phyloP scores from a whole-genome alignment of 2,329 filamentous ascomycete genomes.

The Myotisia sp. region DNA sequence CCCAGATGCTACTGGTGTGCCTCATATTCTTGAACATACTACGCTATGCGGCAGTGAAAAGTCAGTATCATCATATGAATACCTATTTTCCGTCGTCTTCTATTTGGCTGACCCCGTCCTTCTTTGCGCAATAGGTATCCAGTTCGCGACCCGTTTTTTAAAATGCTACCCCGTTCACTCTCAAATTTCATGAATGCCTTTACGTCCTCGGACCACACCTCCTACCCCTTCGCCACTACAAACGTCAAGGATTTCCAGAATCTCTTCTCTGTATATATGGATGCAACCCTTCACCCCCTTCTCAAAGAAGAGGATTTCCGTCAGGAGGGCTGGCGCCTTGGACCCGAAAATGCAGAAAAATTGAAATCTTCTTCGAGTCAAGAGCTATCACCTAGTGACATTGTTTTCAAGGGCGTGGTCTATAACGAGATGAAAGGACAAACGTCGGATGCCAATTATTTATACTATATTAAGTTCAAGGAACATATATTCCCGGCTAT shows the following conservation, averaged over 20 bases:
- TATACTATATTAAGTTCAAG: slow-evolving; percentile 91
- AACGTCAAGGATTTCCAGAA: slow-evolving; percentile 93
- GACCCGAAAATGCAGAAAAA: slow-evolving; percentile 65
- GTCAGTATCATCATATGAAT: slow-evolving; percentile 36
- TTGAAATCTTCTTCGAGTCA: slow-evolving; percentile 25
- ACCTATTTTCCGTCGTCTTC: neutral
- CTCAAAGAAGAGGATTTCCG: slow-evolving; percentile 84
- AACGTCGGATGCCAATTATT: slow-evolving; percentile 91
- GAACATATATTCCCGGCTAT: slow-evolving; percentile 88
- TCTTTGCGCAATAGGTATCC: slow-evolving; percentile 61
- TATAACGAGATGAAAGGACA: slow-evolving; percentile 99
- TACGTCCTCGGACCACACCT: slow-evolving; percentile 89
- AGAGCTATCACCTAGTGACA: slow-evolving; percentile 20
- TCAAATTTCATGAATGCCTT: slow-evolving; percentile 99
- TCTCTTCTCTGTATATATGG: slow-evolving; percentile 88
- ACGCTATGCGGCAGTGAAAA: slow-evolving; percentile 91
- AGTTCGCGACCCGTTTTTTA: slow-evolving; percentile 98
- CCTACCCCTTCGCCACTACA: slow-evolving; percentile 94
- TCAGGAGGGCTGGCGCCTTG: slow-evolving; percentile 93
- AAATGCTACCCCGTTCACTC: slow-evolving; percentile 95
- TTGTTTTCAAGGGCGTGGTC: slow-evolving; percentile 90
- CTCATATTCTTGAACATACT: slow-evolving; percentile 95
- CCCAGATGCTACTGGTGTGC: slow-evolving; percentile 86
- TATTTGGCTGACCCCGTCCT: slow-evolving; percentile 4
- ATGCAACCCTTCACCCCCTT: slow-evolving; percentile 80